Percentiles rank a stretch among this genome's conserved stretches.
Conservation (phyloP, 2,329 filamentous ascomycete genomes). For the Aspergillus sp. region DNA sequence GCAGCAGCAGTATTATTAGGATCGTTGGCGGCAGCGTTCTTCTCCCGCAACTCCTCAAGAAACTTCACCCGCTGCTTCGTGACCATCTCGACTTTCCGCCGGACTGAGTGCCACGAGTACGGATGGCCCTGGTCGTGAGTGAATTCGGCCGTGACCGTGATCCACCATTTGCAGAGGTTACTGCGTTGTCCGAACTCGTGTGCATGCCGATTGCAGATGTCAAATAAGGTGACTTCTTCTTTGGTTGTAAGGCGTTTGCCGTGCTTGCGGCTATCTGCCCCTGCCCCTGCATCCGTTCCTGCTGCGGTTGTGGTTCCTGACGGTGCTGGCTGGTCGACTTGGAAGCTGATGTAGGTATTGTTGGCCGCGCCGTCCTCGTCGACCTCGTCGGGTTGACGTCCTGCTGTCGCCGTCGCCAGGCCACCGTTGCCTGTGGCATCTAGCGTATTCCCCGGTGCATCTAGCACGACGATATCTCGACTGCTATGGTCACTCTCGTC, state of each 20-base stretch:
- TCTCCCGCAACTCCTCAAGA: constrained; percentile 27
- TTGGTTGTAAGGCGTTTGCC: constrained; percentile 33
- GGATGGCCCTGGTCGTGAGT: constrained; percentile 30
- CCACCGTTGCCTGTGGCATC: too few relatives aligned
- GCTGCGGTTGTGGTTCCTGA: too few relatives aligned
- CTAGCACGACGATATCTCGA: constrained; percentile 5
- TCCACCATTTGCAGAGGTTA: constrained; percentile 38
- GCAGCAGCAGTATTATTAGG: constrained; percentile 12
- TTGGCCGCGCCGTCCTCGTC: too few relatives aligned
- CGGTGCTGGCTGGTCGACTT: too few relatives aligned
- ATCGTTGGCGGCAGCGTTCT: constrained; percentile 10
- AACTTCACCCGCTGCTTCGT: constrained; percentile 36
- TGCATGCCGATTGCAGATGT: constrained; percentile 33
- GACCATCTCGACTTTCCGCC: constrained; percentile 34
- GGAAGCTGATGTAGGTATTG: too few relatives aligned
- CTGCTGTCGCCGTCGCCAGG: too few relatives aligned
- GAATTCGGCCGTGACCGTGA: constrained; percentile 31
- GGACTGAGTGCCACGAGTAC: constrained; percentile 38
- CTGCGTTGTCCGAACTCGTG: constrained; percentile 32
- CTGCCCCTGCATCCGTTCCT: neutral
- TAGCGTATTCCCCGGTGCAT: constrained; percentile 4
- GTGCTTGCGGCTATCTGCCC: constrained; percentile 20
- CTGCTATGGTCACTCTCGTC: constrained; percentile 2
- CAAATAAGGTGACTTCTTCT: constrained; percentile 34
- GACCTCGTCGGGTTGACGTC: too few relatives aligned